Conservation (phyloP, 2,329 filamentous ascomycete species). For the Nothophoma quercina region DNA sequence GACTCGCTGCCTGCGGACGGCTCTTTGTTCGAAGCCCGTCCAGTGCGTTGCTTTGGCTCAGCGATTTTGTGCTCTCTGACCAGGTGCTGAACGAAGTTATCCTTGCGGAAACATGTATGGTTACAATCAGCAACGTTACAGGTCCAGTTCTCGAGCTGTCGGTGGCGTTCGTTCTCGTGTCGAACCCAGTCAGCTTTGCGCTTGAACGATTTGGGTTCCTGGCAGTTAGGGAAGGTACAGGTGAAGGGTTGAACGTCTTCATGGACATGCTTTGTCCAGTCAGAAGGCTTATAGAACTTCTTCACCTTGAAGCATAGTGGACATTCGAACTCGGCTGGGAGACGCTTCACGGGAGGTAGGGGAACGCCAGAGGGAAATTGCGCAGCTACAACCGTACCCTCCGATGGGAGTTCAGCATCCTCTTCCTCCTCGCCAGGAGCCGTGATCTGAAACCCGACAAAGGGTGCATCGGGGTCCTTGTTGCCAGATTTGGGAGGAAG, state of each 20-base stretch:
- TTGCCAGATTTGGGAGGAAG: conserved; percentile 67
- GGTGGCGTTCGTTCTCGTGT: conserved; percentile 90
- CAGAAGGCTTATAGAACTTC: conserved; percentile 87
- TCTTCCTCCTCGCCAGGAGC: conserved; percentile 67
- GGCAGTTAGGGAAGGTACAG: conserved; percentile 85
- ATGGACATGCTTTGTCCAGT: conserved; percentile 96
- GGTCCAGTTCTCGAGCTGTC: conserved; percentile 89
- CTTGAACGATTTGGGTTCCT: conserved; percentile 90
- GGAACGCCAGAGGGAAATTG: conserved; percentile 84
- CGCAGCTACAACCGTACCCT: conserved; percentile 73
- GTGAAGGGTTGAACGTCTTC: conserved; percentile 94
- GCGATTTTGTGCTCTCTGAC: conserved; percentile 88
- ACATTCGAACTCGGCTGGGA: conserved; percentile 91
- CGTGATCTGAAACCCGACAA: conserved; percentile 63
- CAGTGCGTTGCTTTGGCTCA: conserved; percentile 79
- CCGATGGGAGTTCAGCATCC: conserved; percentile 69
- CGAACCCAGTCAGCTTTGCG: conserved; percentile 95
- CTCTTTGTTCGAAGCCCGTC: conserved; percentile 54
- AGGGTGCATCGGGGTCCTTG: conserved; percentile 65
- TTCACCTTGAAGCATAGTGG: conserved; percentile 85
- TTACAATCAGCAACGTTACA: conserved; percentile 82
- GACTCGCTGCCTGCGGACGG: conserved; percentile 32
- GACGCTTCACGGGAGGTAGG: conserved; percentile 75
- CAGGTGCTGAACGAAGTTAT: conserved; percentile 93
- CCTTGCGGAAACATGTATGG: conserved; percentile 84